Conservation (phyloP, 768 basidiomycete genomes). For the Macrocybe gigantea region DNA sequence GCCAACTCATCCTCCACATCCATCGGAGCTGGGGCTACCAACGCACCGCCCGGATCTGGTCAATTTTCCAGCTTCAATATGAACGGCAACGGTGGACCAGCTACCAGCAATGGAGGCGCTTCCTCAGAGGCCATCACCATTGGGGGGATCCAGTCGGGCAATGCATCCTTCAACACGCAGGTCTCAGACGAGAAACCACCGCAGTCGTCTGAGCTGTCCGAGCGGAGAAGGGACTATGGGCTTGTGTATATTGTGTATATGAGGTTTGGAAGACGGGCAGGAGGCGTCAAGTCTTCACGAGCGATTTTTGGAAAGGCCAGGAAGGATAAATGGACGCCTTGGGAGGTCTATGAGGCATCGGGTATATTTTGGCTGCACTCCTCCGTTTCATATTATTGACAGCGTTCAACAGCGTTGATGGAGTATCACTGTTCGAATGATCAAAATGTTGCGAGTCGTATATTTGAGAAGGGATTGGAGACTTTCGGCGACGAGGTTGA, state of each 20-base stretch:
- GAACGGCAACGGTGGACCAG: constrained; percentile 1
- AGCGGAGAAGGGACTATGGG: constrained; percentile 65
- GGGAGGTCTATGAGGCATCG: constrained; percentile 93
- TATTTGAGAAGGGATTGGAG: constrained; percentile 92
- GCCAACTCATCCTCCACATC: constrained; percentile 23
- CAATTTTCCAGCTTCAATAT: no score
- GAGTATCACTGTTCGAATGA: constrained; percentile 79
- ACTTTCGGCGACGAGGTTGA: constrained; percentile 76
- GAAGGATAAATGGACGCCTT: constrained; percentile 68
- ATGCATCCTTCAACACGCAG: constrained; percentile 45
- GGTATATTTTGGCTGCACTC: constrained; percentile 40
- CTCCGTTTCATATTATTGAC: not conserved
- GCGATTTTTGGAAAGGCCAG: constrained; percentile 78
- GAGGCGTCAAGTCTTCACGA: constrained; percentile 78
- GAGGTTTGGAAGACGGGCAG: constrained; percentile 84
- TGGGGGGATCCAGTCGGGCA: constrained; percentile 24
- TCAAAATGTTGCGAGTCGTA: constrained; percentile 69
- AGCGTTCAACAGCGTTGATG: constrained; percentile 62
- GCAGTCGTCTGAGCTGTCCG: constrained; percentile 48
- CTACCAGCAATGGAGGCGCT: not conserved
- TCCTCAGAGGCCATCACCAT: constrained; percentile 6
- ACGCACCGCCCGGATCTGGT: constrained; percentile 3
- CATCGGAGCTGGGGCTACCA: constrained; percentile 1
- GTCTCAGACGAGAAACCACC: constrained; percentile 45
- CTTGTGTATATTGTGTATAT: constrained; percentile 89